These are phyloP conservation scores for Hypoxylon sp. DNA, from an alignment of 2,329 filamentous ascomycete species.

Conservation along the genomic window DNA sequence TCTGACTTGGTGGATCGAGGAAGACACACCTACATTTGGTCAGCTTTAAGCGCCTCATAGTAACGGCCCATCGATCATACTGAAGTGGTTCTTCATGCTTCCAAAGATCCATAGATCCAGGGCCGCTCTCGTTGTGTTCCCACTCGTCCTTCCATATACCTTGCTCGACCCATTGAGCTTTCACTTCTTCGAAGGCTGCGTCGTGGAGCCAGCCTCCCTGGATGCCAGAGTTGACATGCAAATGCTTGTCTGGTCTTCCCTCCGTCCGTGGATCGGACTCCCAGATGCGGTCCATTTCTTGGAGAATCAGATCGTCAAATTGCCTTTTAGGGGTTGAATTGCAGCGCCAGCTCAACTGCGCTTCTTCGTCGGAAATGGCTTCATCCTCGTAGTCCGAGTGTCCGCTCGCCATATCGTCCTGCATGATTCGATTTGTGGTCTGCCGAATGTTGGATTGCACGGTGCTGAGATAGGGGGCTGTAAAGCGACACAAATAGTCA, in stretches of 20 bases:
- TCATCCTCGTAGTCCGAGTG: background rate
- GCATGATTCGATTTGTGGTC: background rate
- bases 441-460: background rate
- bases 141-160: background rate
- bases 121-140: background rate
- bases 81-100: background rate
- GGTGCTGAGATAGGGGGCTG: background rate
- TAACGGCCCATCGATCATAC: background rate
- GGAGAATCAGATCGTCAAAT: conserved; percentile 6
- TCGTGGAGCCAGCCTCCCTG: conserved; percentile 14
- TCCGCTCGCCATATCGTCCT: background rate
- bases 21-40: background rate
- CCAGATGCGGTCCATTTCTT: conserved; percentile 25
- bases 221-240: background rate
- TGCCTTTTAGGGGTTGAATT: conserved; percentile 11
- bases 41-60: background rate
- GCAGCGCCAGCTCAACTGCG: background rate
- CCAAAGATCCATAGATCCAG: background rate
- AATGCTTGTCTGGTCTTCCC: conserved; percentile 1
- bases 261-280: background rate
- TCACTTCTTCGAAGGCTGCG: conserved; percentile 4
- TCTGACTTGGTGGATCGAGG: background rate
- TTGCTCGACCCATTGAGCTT: conserved; percentile 18
- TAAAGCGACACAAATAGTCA: background rate
- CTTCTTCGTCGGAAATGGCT: background rate